phyloP scores from a whole-genome alignment of 2,329 filamentous ascomycete species.

The Talaromyces pinophilus region DNA sequence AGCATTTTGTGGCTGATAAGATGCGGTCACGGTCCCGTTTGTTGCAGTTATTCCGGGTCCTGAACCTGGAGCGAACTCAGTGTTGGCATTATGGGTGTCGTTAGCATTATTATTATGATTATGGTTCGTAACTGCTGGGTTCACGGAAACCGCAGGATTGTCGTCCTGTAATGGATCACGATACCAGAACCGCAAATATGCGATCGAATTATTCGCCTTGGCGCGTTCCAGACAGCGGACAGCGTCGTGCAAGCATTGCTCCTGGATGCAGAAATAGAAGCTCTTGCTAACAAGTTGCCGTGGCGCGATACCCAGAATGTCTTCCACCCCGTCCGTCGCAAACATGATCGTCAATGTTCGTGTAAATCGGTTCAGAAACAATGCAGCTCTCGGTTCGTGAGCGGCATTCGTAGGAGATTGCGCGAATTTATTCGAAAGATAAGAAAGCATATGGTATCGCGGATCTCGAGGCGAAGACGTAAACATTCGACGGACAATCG shows the following conservation, averaged over 20 bases:
- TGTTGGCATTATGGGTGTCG: not conserved
- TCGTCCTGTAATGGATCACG: slow-evolving; percentile 66
- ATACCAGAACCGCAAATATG: slow-evolving; percentile 84
- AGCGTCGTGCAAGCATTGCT: slow-evolving; percentile 73
- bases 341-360: slow-evolving; percentile 83
- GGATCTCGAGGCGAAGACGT: slow-evolving; percentile 79
- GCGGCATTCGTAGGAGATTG: slow-evolving; percentile 52
- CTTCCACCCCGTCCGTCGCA: slow-evolving; percentile 72
- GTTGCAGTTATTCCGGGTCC: not conserved
- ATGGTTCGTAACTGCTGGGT: not conserved
- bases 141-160: not conserved
- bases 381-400: slow-evolving; percentile 78
- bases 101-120: not conserved
- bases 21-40: not conserved
- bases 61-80: not conserved
- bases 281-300: slow-evolving; percentile 72
- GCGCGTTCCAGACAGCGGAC: slow-evolving; percentile 78
- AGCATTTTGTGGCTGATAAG: slow-evolving; percentile 32
- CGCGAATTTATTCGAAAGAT: slow-evolving; percentile 76
- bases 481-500: slow-evolving; percentile 75
- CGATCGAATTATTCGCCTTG: slow-evolving; percentile 88
- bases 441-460: slow-evolving; percentile 85
- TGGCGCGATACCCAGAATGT: slow-evolving; percentile 73
- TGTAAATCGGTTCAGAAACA: slow-evolving; percentile 85
- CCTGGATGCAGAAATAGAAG: slow-evolving; percentile 84